These are phyloP conservation scores for Hypoxylon sp. DNA, from an alignment of 2,329 filamentous ascomycete species.

Conservation along the genomic window DNA sequence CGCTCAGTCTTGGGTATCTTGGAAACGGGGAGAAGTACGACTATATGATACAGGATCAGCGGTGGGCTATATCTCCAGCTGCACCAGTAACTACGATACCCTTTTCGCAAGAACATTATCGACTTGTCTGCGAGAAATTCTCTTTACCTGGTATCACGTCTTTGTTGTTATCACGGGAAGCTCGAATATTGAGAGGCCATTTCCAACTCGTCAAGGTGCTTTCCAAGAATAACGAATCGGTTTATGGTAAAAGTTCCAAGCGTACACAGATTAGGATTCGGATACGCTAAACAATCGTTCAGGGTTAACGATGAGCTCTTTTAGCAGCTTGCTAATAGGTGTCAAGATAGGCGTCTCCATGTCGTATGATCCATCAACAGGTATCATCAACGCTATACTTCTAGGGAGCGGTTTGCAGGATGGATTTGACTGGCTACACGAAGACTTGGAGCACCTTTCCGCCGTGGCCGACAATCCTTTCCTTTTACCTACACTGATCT, in stretches of 20 bases:
- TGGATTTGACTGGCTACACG: slow-evolving; percentile 18
- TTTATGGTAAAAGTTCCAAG: slow-evolving; percentile 10
- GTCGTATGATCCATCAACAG: slow-evolving; percentile 20
- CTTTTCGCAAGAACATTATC: slow-evolving; percentile 11
- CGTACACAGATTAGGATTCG: background rate
- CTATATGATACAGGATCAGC: slow-evolving; percentile 14
- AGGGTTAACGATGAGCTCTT: slow-evolving; percentile 18
- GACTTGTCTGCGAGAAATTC: slow-evolving; percentile 5
- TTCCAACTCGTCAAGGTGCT: slow-evolving; percentile 12
- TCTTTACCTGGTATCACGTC: slow-evolving; percentile 8
- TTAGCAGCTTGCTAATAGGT: slow-evolving; percentile 21
- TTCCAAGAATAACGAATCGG: background rate
- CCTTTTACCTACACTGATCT: slow-evolving; percentile 14
- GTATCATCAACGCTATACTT: slow-evolving; percentile 10
- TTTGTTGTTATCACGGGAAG: slow-evolving; percentile 4
- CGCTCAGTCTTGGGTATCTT: slow-evolving; percentile 12
- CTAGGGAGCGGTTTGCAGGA: slow-evolving; percentile 13
- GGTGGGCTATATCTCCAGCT: background rate
- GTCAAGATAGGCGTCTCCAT: slow-evolving; percentile 18
- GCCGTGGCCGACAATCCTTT: slow-evolving; percentile 22
- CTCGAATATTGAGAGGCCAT: slow-evolving; percentile 8
- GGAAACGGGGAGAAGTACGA: slow-evolving; percentile 15
- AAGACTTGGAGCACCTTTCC: slow-evolving; percentile 19
- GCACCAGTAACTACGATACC: slow-evolving; percentile 5
- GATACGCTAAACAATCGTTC: background rate